Evolutionary conservation across 305 asterid species (phyloP), one percentile per base, ranked within the genome.

Genomic region (Fraxinus baroniana): DNA sequence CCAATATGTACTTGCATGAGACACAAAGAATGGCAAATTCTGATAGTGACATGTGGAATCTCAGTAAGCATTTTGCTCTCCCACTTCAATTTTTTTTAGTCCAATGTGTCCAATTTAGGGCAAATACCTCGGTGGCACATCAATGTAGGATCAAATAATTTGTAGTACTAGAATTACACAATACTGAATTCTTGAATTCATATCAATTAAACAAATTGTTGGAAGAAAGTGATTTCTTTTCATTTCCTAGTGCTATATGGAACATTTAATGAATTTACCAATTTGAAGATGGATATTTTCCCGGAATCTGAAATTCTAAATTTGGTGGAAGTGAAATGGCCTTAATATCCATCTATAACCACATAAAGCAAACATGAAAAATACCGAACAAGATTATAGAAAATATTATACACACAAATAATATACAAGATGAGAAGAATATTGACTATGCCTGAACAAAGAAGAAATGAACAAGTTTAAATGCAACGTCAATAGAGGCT

Each of bases 341-440:
- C 64, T 52, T n/a, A 52, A 4, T 52, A 52, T 52, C 64, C 64
- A 52, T 52, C 64, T n/a, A 52, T 52, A n/a, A 52, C 64, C 24
- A 52, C 18, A 52, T 52, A 17, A 17, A 49, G 17, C 20, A 49
- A 49, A 49, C 60, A 49, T 13, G 17, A 52, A 46, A 52, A 52
- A 52, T 52, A 52, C 7, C 20, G 7, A 17, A 52, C 62, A 52
- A 52, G 62, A 17, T 52, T 52, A 22, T 17, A 52, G 22, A 52
- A 52, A 52, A 17, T 5, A 17, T n/a, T 52, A 52, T 52, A 62
- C 3, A 62, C 24, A 62, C 32, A 22, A 62, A 22, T 20, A 8
- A 74, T 32, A 39, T 64, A 73, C 41, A 78, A 62, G 81, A 81
- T 52, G 35, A 83, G 41, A 78, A 78, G 28, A 68, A 52, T 17